Conservation (phyloP, 2,329 filamentous ascomycete species). For the Ophiocordyceps robertsii region DNA sequence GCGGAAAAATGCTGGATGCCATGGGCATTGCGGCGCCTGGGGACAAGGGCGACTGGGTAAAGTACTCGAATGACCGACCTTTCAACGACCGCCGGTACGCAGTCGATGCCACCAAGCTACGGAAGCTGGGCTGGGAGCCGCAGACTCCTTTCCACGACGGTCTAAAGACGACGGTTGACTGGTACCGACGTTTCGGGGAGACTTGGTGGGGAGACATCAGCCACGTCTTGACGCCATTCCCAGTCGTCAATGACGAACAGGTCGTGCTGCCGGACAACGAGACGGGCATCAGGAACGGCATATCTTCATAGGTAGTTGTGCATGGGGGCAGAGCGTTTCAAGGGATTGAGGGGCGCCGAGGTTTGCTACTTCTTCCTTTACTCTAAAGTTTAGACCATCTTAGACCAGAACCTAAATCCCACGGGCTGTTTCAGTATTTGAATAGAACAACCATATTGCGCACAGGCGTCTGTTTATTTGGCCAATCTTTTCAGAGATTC, state of each 20-base stretch:
- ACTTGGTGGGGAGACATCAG: constrained; percentile 61
- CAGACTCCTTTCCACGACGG: constrained; percentile 52
- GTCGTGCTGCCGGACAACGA: constrained; percentile 34
- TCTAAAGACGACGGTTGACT: constrained; percentile 50
- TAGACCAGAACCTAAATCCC: no score
- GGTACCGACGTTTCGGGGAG: constrained; percentile 55
- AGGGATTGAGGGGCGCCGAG: no score
- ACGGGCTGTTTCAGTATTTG: no score
- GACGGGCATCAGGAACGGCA: constrained; percentile 10
- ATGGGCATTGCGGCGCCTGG: constrained; percentile 37
- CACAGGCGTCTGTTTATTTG: no score
- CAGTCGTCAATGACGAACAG: constrained; percentile 41
- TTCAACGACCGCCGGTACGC: constrained; percentile 67
- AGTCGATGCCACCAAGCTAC: constrained; percentile 55
- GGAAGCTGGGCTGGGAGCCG: constrained; percentile 55
- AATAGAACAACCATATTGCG: no score
- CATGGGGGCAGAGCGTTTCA: no score
- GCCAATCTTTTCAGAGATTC: no score
- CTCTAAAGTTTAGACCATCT: no score
- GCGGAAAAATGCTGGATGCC: constrained; percentile 47
- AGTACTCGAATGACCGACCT: constrained; percentile 64
- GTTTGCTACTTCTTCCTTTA: no score
- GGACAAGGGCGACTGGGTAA: constrained; percentile 45
- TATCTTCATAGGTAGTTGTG: no score
- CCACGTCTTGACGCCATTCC: constrained; percentile 55